A percentile compares a stretch with the other conserved stretches of the same genome.
Evolutionary conservation across 2,329 filamentous ascomycete species (phyloP).

Genomic region (Pestalotiopsis sp.): DNA sequence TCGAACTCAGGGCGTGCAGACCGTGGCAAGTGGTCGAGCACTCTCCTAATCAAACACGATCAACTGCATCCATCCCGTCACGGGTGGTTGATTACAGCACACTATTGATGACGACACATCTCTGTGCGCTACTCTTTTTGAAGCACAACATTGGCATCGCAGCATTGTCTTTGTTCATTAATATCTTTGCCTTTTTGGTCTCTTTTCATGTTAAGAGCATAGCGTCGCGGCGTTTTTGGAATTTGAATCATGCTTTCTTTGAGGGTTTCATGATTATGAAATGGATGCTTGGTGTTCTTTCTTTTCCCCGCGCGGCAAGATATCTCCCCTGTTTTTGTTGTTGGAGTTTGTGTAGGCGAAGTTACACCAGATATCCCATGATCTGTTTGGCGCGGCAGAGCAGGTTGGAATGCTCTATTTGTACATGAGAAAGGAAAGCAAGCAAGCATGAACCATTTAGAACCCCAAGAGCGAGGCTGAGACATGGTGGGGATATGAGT

Average conservation of each 20-base stretch:
- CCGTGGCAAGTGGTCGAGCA: slow-evolving; percentile 57
- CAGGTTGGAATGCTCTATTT: neutral
- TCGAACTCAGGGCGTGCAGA: slow-evolving; percentile 44
- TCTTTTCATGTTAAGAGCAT: slow-evolving; percentile 33
- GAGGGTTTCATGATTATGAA: slow-evolving; percentile 5
- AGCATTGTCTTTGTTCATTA: slow-evolving; percentile 24
- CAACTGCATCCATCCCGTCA: neutral
- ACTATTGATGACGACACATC: neutral
- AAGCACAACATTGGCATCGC: slow-evolving; percentile 21
- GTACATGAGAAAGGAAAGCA: slow-evolving; percentile 2
- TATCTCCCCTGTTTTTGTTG: slow-evolving; percentile 15
- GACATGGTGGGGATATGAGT: neutral
- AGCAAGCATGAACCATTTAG: neutral
- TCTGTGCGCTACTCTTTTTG: neutral
- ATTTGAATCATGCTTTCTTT: neutral
- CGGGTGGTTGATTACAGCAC: slow-evolving; percentile 14
- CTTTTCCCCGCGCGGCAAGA: slow-evolving; percentile 12
- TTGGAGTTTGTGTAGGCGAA: neutral
- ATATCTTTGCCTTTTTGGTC: neutral
- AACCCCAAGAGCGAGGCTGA: slow-evolving; percentile 11
- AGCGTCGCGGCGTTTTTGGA: slow-evolving; percentile 34
- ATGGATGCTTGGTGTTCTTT: slow-evolving; percentile 1
- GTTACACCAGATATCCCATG: neutral
- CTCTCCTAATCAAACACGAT: slow-evolving; percentile 43
- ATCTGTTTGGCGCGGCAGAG: slow-evolving; percentile 5